Base-by-base conservation (phyloP, 805 yeast genomes). In the Metschnikowia continentalis region DNA sequence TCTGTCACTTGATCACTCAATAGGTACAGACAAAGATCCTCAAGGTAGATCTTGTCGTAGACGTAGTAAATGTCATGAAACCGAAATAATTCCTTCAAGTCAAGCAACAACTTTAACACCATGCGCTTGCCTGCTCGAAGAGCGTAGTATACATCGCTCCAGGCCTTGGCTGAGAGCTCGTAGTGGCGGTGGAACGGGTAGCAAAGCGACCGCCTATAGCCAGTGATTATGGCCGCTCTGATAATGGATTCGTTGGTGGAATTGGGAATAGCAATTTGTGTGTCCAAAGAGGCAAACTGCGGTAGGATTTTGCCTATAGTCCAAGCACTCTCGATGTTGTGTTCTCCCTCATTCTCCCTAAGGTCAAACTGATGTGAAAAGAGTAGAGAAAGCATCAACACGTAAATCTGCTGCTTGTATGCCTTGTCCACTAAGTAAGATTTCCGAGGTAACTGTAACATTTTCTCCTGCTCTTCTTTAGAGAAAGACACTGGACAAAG, bases 251-350 rank as follows among this genome's bases (percentile, higher is more conserved):
- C 36, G n/a, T 50, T 58, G 60, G 65, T 14, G 54, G 47, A 59
- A 66, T 42, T 17, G 55, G 65, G 17, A 2, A 69, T 55, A 1
- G 78, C 63, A 26, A 86, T 56, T 56, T 78, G 81, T 14, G 80
- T 69, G 64, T 90, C 98, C 32, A 94, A 69, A 56, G 77, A 82
- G 6, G 90, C 65, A 36, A 92, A 67, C 60, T 89, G 94, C 1
- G 98, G 96, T 0, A 83, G 71, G 20, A 94, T 60, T 58, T 86
- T 90, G 1, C 99, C 99, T 4, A 94, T 78, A 0, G 92, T 84
- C 99, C 99, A 94, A 0, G 95, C 89, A 51, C 96, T 86, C 66
- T 94, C 99, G 4, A 88, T 82, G 15, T 82, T 89, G 47, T 82
- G 80, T 17, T 80, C 84, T 11, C 84, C 85, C 61, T 80, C 82